Evolutionary conservation across 176 grass and related monocot genomes (phyloP), one percentile per base, ranked within the genome.

Genomic region (Lolium multiflorum): DNA sequence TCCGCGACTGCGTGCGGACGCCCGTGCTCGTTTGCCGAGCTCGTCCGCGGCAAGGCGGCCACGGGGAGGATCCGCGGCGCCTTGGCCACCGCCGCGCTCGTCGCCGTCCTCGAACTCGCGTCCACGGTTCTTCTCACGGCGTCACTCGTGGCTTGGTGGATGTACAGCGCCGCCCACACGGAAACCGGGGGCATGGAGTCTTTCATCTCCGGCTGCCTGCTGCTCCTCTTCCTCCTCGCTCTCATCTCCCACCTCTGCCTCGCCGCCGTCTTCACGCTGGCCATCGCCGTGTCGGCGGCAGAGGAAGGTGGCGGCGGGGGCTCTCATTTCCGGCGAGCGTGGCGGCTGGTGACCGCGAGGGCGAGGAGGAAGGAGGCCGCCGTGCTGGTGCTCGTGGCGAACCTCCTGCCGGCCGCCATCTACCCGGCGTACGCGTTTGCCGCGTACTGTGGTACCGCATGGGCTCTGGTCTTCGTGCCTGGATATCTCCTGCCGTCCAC

Each of bases 321-420:
- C 38, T n/a, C 68, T 26, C 20, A 54, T 0, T 18, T 73, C 7
- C 9, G 37, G 14, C 4, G 2, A 15, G 67, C 81, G 52, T 83
- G 81, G 67, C 13, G 37, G 68, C 67, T 73, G 4, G 11, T 83
- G 41, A 44, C 69, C 20, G 20, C 2, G 37, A 58, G 20, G 48
- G 80, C 51, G 37, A 83, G 68, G 52, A 74, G 39, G 52, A 83
- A 83, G 51, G 68, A 71, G 52, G 67, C 50, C 38, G 68, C 51
- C 52, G 81, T 83, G n/a, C 11, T 83, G 51, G 47, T 56, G 62
- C 35, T 59, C n/a, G n/a, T 72, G 50, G n/a, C 52, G 12, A 68
- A 31, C 67, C n/a, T 83, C 51, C 43, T 83, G 3, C 52, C 52
- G 21, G 55, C 28, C 22, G 38, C 68, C 7, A 17, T 83, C 55